Conservation (phyloP, 352 stramenopile species). For the Phytophthora megakarya region DNA sequence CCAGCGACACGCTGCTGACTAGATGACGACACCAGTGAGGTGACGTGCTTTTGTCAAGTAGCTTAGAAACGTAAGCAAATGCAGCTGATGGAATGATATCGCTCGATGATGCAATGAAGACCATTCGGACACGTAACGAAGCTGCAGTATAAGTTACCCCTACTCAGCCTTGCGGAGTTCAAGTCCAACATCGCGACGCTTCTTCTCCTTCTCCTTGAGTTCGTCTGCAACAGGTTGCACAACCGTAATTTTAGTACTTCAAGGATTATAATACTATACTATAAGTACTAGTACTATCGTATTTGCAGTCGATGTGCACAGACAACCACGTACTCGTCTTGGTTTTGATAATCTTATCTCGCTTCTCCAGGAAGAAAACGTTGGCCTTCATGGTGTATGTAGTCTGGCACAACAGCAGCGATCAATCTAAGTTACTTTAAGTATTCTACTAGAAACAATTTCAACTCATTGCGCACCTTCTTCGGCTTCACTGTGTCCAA, state of each 20-base stretch:
- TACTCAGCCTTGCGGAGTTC: slow-evolving; percentile 39
- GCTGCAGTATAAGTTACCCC: slow-evolving; percentile 5
- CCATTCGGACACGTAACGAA: no score
- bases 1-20: slow-evolving; percentile 43
- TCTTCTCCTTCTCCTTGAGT: slow-evolving; percentile 65
- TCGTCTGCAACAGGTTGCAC: slow-evolving; percentile 44
- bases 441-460: neutral
- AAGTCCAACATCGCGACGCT: slow-evolving; percentile 60
- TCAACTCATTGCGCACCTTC: slow-evolving; percentile 43
- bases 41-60: slow-evolving; percentile 1
- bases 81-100: neutral
- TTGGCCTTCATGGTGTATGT: slow-evolving; percentile 76
- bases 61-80: slow-evolving; percentile 21
- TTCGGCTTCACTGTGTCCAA: slow-evolving; percentile 72
- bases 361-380: slow-evolving; percentile 75
- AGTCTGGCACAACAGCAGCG: slow-evolving; percentile 31
- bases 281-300: no score
- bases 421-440: no score
- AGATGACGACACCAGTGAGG: slow-evolving; percentile 20
- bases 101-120: neutral
- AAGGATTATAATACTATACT: no score
- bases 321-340: slow-evolving; percentile 75
- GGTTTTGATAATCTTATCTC: slow-evolving; percentile 67
- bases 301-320: neutral
- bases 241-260: neutral